phyloP scores from a whole-genome alignment of 352 stramenopile species.

The Blastocystis sp. region DNA sequence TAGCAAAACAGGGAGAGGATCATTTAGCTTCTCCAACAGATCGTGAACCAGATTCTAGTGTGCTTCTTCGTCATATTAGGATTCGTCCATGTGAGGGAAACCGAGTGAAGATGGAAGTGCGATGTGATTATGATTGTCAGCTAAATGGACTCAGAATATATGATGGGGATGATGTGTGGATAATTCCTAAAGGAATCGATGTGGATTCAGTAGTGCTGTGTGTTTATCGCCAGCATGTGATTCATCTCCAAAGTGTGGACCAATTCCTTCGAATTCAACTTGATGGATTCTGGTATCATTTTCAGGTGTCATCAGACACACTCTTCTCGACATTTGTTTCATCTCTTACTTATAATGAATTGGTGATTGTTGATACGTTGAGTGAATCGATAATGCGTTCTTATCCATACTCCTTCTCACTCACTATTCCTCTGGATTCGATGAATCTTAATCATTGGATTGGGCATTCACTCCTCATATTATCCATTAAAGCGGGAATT shows the following conservation, averaged over 20 bases:
- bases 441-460: not conserved
- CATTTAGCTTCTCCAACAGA: not conserved
- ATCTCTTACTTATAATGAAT: no score
- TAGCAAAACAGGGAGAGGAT: not conserved
- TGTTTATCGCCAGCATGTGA: not conserved
- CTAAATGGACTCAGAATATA: not conserved
- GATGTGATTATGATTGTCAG: not conserved
- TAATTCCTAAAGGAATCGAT: not conserved
- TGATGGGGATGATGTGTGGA: not conserved
- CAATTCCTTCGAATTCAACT: no score
- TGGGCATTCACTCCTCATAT: not conserved
- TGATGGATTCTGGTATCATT: no score
- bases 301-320: no score
- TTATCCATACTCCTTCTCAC: not conserved
- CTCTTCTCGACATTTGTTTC: no score
- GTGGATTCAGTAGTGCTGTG: not conserved
- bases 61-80: not conserved
- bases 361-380: no score
- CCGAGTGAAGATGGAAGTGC: not conserved
- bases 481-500: not conserved
- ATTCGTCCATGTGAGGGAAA: not conserved
- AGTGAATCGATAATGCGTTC: no score
- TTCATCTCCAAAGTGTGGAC: no score
- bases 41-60: not conserved
- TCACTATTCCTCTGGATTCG: not conserved